Percentiles rank a stretch among this genome's conserved stretches.
Conservation (phyloP, 1,284 basidiomycete genomes). For the Xerocomus alliaceus region DNA sequence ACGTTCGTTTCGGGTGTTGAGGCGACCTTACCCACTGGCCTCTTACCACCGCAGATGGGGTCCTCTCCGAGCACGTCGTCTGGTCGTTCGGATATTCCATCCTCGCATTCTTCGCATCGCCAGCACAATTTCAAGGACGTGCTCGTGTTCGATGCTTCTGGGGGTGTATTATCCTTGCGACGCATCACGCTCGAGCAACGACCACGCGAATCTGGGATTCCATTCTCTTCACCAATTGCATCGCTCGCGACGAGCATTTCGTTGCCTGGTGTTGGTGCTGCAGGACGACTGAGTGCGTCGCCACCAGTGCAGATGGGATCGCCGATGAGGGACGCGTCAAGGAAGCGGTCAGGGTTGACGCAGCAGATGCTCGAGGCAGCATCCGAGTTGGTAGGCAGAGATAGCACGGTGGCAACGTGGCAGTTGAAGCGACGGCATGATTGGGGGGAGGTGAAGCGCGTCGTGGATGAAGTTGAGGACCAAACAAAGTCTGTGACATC, state of each 20-base stretch:
- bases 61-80: slow-evolving; percentile 43
- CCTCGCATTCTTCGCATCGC: slow-evolving; percentile 42
- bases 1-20: slow-evolving; percentile 56
- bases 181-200: slow-evolving; percentile 56
- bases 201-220: slow-evolving; percentile 37
- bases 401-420: slow-evolving; percentile 72
- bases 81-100: slow-evolving; percentile 45
- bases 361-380: slow-evolving; percentile 51
- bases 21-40: slow-evolving; percentile 45
- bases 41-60: slow-evolving; percentile 45
- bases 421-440: slow-evolving; percentile 58
- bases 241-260: slow-evolving; percentile 52
- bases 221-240: slow-evolving; percentile 44
- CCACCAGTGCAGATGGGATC: slow-evolving; percentile 15
- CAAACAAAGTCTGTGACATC: slow-evolving; percentile 10
- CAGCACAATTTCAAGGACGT: slow-evolving; percentile 64
- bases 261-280: slow-evolving; percentile 49
- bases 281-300: slow-evolving; percentile 40
- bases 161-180: slow-evolving; percentile 62
- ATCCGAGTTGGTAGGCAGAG: slow-evolving; percentile 50
- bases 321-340: slow-evolving; percentile 6
- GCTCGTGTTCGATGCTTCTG: slow-evolving; percentile 67
- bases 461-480: slow-evolving; percentile 33
- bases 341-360: slow-evolving; percentile 43
- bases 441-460: slow-evolving; percentile 60